These are phyloP conservation scores for Colletotrichum plurivorum DNA, from an alignment of 2,329 filamentous ascomycete species.

Conservation along the genomic window DNA sequence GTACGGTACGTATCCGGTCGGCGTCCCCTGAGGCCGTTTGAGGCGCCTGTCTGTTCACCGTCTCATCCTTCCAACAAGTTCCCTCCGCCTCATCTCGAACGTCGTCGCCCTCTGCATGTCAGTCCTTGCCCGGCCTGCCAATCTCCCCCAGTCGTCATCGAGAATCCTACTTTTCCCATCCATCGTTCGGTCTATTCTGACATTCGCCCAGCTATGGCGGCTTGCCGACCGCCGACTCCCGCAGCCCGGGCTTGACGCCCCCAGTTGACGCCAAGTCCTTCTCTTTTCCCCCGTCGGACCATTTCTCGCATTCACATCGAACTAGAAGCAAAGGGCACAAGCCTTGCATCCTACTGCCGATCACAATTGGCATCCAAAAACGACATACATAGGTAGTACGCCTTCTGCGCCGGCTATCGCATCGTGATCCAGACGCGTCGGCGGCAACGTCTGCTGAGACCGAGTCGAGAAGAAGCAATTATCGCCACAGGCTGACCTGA, in stretches of 20 bases:
- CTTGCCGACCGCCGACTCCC: neutral
- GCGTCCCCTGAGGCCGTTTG: constrained; percentile 2
- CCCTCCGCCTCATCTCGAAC: neutral
- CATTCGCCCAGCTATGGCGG: neutral
- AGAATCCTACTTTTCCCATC: neutral
- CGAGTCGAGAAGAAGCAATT: constrained; percentile 5
- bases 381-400: too few species aligned
- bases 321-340: neutral
- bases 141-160: neutral
- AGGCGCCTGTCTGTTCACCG: constrained; percentile 23
- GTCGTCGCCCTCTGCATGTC: neutral
- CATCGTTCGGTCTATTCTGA: neutral
- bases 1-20: neutral
- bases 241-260: neutral
- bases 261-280: constrained; percentile 7
- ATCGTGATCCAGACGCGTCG: neutral
- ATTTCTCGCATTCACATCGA: neutral
- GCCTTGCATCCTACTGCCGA: constrained; percentile 28
- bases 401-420: neutral
- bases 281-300: constrained; percentile 7
- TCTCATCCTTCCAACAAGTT: constrained; percentile 1
- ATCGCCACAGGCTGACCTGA: neutral
- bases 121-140: neutral
- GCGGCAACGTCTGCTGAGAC: neutral
- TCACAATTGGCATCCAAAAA: constrained; percentile 2